Evolutionary conservation across 768 basidiomycete species (phyloP).

Genomic region (Mycena rosella): DNA sequence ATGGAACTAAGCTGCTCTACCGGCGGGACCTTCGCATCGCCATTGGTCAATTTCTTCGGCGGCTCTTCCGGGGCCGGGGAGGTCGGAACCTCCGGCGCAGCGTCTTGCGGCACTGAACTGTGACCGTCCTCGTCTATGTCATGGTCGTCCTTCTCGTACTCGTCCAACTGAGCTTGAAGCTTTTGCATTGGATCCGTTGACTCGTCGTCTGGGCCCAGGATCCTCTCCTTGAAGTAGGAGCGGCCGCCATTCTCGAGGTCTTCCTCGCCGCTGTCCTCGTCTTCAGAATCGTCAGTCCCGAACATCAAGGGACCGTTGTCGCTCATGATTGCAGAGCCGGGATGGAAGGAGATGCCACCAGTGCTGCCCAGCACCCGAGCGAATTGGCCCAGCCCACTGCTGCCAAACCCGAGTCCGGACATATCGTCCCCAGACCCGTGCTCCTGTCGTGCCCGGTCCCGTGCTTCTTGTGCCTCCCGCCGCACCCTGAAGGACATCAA

Average conservation of each 20-base stretch:
- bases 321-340: constrained; percentile 63
- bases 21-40: constrained; percentile 54
- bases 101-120: constrained; percentile 43
- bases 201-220: constrained; percentile 58
- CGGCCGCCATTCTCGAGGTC: constrained; percentile 54
- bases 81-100: constrained; percentile 38
- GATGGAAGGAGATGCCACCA: constrained; percentile 77
- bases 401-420: constrained; percentile 44
- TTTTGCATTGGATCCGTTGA: constrained; percentile 67
- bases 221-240: constrained; percentile 64
- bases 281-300: constrained; percentile 72
- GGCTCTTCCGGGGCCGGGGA: constrained; percentile 43
- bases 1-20: constrained; percentile 63
- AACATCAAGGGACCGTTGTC: constrained; percentile 72
- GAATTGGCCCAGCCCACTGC: constrained; percentile 60
- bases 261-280: constrained; percentile 67
- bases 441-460: constrained; percentile 52
- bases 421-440: constrained; percentile 47
- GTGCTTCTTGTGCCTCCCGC: constrained; percentile 67
- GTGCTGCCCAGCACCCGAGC: constrained; percentile 68
- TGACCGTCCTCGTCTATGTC: constrained; percentile 55
- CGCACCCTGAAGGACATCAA: constrained; percentile 73
- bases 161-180: constrained; percentile 72
- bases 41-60: constrained; percentile 60
- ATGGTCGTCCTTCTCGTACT: constrained; percentile 67